Conservation (phyloP, 75 land plant species). For the Adiantum capillusveneris region DNA sequence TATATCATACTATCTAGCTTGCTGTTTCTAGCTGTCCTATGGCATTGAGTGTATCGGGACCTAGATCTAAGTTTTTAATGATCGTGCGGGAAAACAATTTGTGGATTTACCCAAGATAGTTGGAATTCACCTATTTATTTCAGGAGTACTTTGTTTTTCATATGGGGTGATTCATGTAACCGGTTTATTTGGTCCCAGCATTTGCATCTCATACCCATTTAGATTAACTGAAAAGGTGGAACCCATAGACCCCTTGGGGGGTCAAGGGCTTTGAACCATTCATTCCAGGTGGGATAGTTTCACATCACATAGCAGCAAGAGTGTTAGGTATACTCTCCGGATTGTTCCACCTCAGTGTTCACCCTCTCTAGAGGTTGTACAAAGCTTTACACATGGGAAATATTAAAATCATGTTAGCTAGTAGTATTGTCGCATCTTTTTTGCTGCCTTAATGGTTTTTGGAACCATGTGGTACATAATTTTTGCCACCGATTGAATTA, state of each 20-base stretch:
- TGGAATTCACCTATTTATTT: constrained; percentile 4
- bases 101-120: not conserved
- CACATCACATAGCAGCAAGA: not conserved
- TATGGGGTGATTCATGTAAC: no score
- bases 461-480: constrained; percentile 27
- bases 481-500: constrained; percentile 13
- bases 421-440: constrained; percentile 15
- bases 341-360: constrained; percentile 11
- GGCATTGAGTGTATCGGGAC: constrained; percentile 1
- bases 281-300: not conserved
- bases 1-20: constrained; percentile 8
- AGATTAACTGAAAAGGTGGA: not conserved
- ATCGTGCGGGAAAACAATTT: not conserved
- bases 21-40: not conserved
- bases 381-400: constrained; percentile 17
- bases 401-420: constrained; percentile 20
- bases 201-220: not conserved
- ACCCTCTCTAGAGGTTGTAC: constrained; percentile 1
- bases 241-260: constrained; percentile 2
- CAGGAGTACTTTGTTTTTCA: not conserved
- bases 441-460: constrained; percentile 17
- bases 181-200: not conserved
- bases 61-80: not conserved
- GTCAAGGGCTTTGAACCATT: not conserved
- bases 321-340: constrained; percentile 5